These are phyloP conservation scores for Fusarium sp. DNA, from an alignment of 2,329 filamentous ascomycete species.

Conservation along the genomic window DNA sequence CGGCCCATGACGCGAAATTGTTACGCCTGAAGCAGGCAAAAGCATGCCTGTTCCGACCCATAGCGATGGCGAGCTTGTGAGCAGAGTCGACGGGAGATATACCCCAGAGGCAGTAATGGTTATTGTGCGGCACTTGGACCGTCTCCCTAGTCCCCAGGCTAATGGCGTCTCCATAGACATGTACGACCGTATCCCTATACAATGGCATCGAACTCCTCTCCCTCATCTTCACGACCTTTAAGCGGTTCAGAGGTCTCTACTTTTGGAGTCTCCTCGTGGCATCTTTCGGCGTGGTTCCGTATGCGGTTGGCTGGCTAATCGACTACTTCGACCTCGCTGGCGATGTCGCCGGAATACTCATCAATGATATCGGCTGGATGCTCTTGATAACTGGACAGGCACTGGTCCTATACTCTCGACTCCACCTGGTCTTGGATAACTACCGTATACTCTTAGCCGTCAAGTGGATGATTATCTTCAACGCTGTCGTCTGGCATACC, in stretches of 20 bases:
- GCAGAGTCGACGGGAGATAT: slow-evolving; percentile 12
- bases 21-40: slow-evolving; percentile 12
- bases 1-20: slow-evolving; percentile 18
- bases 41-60: slow-evolving; percentile 19
- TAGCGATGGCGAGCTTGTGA: slow-evolving; percentile 12
- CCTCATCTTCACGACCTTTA: slow-evolving; percentile 33
- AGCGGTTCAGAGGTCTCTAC: slow-evolving; percentile 23
- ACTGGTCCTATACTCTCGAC: slow-evolving; percentile 34
- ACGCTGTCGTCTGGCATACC: slow-evolving; percentile 30
- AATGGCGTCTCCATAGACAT: slow-evolving; percentile 8
- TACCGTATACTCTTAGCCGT: background rate
- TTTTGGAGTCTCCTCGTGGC: slow-evolving; percentile 31
- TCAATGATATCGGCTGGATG: slow-evolving; percentile 31
- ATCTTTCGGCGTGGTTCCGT: slow-evolving; percentile 24
- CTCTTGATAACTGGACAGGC: slow-evolving; percentile 34
- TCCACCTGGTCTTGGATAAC: slow-evolving; percentile 24
- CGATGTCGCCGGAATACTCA: slow-evolving; percentile 12
- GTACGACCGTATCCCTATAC: slow-evolving; percentile 28
- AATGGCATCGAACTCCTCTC: slow-evolving; percentile 30
- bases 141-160: background rate
- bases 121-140: slow-evolving; percentile 20
- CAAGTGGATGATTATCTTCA: slow-evolving; percentile 31
- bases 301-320: slow-evolving; percentile 25
- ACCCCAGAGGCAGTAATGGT: slow-evolving; percentile 31
- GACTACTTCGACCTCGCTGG: slow-evolving; percentile 26